Conservation (phyloP, 2,329 filamentous ascomycete species). For the Venturia asperata region DNA sequence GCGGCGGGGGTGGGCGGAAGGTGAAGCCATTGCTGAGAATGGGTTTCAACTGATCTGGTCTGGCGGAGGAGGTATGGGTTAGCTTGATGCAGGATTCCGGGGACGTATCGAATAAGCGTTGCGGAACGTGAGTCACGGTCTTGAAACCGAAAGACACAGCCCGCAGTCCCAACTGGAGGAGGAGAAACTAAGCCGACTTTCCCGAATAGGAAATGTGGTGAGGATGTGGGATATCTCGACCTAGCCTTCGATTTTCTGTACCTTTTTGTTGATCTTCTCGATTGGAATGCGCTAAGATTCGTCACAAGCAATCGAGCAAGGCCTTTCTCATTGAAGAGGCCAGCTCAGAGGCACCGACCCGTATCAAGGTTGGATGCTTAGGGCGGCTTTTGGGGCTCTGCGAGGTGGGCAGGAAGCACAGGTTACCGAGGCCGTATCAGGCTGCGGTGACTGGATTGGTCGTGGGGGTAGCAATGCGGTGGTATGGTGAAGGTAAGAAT, state of each 20-base stretch:
- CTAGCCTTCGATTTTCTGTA: neutral
- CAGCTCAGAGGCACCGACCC: neutral
- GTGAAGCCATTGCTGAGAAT: slow-evolving; percentile 17
- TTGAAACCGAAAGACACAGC: slow-evolving; percentile 10
- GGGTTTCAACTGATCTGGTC: slow-evolving; percentile 16
- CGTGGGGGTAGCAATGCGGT: neutral
- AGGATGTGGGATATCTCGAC: neutral
- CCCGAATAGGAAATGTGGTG: slow-evolving; percentile 14
- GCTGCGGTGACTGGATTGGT: neutral
- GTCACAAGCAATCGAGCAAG: neutral
- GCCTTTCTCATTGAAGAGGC: neutral
- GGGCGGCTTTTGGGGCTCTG: neutral
- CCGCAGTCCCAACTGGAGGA: neutral
- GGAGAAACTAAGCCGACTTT: neutral
- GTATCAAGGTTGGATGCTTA: neutral
- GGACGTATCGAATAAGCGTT: neutral
- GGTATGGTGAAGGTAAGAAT: neutral
- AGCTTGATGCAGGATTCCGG: slow-evolving; percentile 17
- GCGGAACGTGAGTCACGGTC: slow-evolving; percentile 12
- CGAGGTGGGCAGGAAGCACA: neutral
- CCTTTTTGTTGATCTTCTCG: neutral
- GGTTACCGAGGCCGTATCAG: neutral
- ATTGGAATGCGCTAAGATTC: neutral
- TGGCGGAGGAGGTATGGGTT: slow-evolving; percentile 12
- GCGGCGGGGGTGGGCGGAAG: slow-evolving; percentile 17